Base-by-base conservation (phyloP, 1,284 basidiomycete genomes). In the Apiotrichum laibachii region DNA sequence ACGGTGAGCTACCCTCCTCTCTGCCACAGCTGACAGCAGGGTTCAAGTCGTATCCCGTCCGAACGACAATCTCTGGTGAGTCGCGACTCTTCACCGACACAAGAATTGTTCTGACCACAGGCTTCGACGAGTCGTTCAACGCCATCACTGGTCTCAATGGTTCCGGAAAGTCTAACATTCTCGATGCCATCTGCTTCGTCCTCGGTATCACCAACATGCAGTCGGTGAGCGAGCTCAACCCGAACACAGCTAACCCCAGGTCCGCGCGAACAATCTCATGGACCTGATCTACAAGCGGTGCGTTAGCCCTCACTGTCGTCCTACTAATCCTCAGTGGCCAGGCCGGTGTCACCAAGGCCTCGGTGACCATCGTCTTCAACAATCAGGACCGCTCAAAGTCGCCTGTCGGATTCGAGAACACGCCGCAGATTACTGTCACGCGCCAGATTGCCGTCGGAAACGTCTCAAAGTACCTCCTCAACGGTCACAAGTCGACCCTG, bases 301-400 rank as follows among this genome's bases (percentile, higher is more conserved):
- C 13, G 72, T 52, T 37, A 19, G 13, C 22, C 33, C 19, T 0
- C 21, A 9, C 44, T 22, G 26, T 13, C 11, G 5, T 11, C 37
- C 42, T 42, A 35, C 66, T 64, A 53, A 65, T 37, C 11, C 5
- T 22, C 78, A 91, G 95, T 48, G 96, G 96, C 4, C 94, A 98
- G 76, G 95, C 96, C 12, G 96, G 96, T 19, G 84, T 99, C 61
- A 94, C 92, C 5, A 96, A 96, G 80, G 96, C 96, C 0, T 95
- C 92, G 62, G 96, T 99, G 3, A 98, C 96, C 16, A 93, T 99
- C 71, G 94, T 99, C 1, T 99, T 99, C 76, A 92, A 99, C 83
- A 99, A 99, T 76, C 90, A 91, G n/a, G 93, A 99, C 76, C 83
- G 86, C 34, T 82, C 85, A 19, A 92, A 86, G 61, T 92, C 90